Evolutionary conservation across 768 basidiomycete genomes (phyloP).

Genomic region (Sarcomyxa edulis): DNA sequence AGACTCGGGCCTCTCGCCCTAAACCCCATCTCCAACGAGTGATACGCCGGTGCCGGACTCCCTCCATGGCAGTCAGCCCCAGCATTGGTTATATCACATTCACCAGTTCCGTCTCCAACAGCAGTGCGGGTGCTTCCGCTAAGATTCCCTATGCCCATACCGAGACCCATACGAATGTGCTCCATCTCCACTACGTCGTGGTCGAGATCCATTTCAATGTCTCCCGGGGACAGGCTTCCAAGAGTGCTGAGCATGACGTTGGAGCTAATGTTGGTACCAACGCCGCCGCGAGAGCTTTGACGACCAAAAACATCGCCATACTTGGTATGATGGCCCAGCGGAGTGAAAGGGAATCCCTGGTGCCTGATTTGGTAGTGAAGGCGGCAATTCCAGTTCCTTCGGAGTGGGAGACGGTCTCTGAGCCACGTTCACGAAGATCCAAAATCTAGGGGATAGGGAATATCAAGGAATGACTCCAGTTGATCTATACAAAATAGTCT

Average conservation of each 20-base stretch:
- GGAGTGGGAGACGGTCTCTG: slow-evolving; percentile 72
- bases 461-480: slow-evolving; percentile 1
- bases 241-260: slow-evolving; percentile 61
- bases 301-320: slow-evolving; percentile 28
- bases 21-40: slow-evolving; percentile 46
- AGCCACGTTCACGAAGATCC: slow-evolving; percentile 77
- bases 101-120: background rate
- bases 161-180: slow-evolving; percentile 49
- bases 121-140: slow-evolving; percentile 47
- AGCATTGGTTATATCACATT: slow-evolving; percentile 1
- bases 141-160: slow-evolving; percentile 44
- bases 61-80: slow-evolving; percentile 17
- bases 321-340: slow-evolving; percentile 42
- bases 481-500: slow-evolving; percentile 10
- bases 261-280: slow-evolving; percentile 50
- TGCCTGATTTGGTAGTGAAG: slow-evolving; percentile 59
- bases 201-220: slow-evolving; percentile 30
- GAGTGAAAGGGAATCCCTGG: slow-evolving; percentile 52
- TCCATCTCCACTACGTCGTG: slow-evolving; percentile 54
- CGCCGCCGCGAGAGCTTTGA: slow-evolving; percentile 34
- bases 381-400: slow-evolving; percentile 65
- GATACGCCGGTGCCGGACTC: slow-evolving; percentile 53
- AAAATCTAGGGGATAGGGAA: slow-evolving; percentile 50
- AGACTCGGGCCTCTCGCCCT: slow-evolving; percentile 23
- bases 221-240: slow-evolving; percentile 51